Base-by-base conservation (phyloP, 2,329 filamentous ascomycete species). In the Chrysoporthe austroafricana region DNA sequence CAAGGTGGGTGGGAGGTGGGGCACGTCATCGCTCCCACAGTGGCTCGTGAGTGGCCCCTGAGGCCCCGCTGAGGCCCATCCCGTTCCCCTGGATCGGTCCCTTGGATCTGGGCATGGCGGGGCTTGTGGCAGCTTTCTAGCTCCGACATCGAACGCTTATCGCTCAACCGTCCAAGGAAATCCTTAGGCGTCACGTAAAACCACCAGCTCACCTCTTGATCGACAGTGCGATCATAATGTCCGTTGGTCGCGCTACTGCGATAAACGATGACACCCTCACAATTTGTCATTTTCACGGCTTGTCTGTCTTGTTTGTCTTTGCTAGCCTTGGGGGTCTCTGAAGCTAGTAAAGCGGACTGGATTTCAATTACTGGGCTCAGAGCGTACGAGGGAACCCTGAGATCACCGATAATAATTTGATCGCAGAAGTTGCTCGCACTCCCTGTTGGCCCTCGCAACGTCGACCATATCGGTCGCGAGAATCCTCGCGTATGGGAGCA, bases 61-160 rank as follows among this genome's bases (percentile, higher is more conserved):
- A 42, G 16, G 32, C 36, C 56, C 54, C 57, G 13, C 57, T 42
- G 36, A 60, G 57, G n/a, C 57, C 39, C 57, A 60, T 32, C 4
- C 39, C 39, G 6, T 4, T 42, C 26, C 59, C 59, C 43, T 44
- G 43, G 26, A 61, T 48, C 59, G 43, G 43, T 62, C 48, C 58
- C 66, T 39, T 62, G 50, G 63, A 59, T 63, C 66, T 62, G 48
- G 18, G n/a, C 36, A 52, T 56, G 59, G 59, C 43, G 59, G 64
- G 63, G 52, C 63, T 46, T 11, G 34, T 50, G 39, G 48, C 66
- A n/a, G 16, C 14, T 32, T 48, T 34, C n/a, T 43, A 34, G 26
- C 63, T 68, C 66, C 66, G 58, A 66, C 64, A 62, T 68, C 58
- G 66, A 65, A 59, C 62, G 59, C 59, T 61, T 61, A 61, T 61